phyloP scores from a whole-genome alignment of 495 filamentous ascomycete species.

The Aspergillus panamensis region DNA sequence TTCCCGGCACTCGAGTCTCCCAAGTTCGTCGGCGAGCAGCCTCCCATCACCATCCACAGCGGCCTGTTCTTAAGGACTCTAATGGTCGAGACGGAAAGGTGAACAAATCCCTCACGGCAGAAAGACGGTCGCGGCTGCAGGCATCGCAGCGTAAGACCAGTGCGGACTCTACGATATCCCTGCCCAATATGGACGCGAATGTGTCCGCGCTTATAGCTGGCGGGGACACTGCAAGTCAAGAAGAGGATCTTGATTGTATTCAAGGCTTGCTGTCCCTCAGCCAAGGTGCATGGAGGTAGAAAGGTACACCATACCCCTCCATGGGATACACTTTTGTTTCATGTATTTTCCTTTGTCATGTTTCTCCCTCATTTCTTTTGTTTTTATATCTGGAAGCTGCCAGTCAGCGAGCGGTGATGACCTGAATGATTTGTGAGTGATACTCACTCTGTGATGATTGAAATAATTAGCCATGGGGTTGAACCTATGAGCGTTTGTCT shows the following conservation, averaged over 20 bases:
- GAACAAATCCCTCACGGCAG: conserved; percentile 20
- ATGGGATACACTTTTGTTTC: conserved; percentile 24
- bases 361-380: conserved; percentile 21
- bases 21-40: conserved; percentile 38
- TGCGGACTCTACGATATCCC: conserved; percentile 27
- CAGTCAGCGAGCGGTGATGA: conserved; percentile 36
- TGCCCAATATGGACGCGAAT: conserved; percentile 49
- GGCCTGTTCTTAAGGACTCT: conserved; percentile 48
- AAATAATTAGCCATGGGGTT: conserved; percentile 5
- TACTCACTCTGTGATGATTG: conserved; percentile 27
- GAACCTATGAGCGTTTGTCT: not conserved
- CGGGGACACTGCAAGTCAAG: conserved; percentile 55
- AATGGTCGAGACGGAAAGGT: conserved; percentile 30
- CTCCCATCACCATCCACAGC: conserved; percentile 30
- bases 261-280: conserved; percentile 74
- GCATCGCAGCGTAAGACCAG: conserved; percentile 16
- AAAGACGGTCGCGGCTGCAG: conserved; percentile 39
- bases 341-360: conserved; percentile 23
- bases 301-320: not conserved
- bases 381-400: conserved; percentile 29
- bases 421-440: conserved; percentile 27
- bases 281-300: conserved; percentile 57
- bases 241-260: conserved; percentile 73
- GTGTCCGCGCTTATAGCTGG: conserved; percentile 67
- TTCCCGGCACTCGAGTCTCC: conserved; percentile 49